Evolutionary conservation across 225 moss, liverwort and hornwort species (phyloP), one percentile per base, ranked within the genome.

Genomic region (Pseudisothecium myosuroides): DNA sequence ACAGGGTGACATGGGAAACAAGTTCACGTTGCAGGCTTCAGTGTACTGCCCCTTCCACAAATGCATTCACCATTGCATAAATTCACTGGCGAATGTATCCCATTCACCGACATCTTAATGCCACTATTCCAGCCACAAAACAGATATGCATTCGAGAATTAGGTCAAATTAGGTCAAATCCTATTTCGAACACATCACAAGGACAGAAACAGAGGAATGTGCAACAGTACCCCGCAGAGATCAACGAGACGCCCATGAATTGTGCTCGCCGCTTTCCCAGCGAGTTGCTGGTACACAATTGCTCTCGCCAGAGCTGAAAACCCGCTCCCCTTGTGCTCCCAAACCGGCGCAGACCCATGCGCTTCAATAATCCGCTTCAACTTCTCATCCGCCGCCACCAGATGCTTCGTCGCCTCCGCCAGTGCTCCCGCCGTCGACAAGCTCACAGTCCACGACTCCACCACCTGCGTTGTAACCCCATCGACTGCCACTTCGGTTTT

Each of bases 201-300:
- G 49, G 56, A 68, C 37, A 81, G 67, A 71, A 45, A 50, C 17
- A 80, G 82, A 80, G 59, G 59, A 77, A 54, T 34, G 37, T 27
- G 73, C 82, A 68, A 39, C 23, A 59, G 14, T 80, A 98, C 98
- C 95, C 96, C 96, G 80, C 97, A 98, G 17, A 97, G 92, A 60
- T 82, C 87, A 63, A 94, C 52, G 20, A 98, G 93, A 61, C 99
- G 97, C 26, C 92, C 91, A 76, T 93, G 75, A 78, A 99, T 97
- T 34, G 94, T 73, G 59, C 73, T 18, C 12, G 99, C 99, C 90
- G 99, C 97, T 89, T 93, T 96, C 28, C 96, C 96, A 60, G 95
- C 94, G 76, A 99, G 94, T 85, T 97, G 97, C 90, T 99, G 99
- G 66, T 92, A 99, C 77, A 97, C 96, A 69, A 99, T 97, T 65